phyloP scores from a whole-genome alignment of 1,139 yeast species.

The Candida sojae region DNA sequence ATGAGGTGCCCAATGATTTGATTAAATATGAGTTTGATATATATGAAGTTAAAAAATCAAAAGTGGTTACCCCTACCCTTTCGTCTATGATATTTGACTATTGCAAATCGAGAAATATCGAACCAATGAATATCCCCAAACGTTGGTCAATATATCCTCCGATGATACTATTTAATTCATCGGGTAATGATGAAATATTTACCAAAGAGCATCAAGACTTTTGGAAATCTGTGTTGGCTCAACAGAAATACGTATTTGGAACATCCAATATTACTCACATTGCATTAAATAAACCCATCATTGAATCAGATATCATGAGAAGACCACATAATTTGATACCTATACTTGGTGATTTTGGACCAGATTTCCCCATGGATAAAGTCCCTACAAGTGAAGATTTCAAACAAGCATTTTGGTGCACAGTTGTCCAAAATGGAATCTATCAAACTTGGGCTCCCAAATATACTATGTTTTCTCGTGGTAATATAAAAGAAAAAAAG shows the following conservation, averaged over 20 bases:
- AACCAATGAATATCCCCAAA: constrained; percentile 36
- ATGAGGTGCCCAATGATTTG: constrained; percentile 8
- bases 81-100: constrained; percentile 7
- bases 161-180: constrained; percentile 53
- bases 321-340: constrained; percentile 62
- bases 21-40: constrained; percentile 6
- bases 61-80: constrained; percentile 3
- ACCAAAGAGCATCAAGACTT: constrained; percentile 18
- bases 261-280: constrained; percentile 49
- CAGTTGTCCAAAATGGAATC: constrained; percentile 70
- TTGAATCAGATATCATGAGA: constrained; percentile 56
- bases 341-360: constrained; percentile 68
- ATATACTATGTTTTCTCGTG: constrained; percentile 88
- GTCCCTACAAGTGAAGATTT: constrained; percentile 49
- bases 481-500: constrained; percentile 80
- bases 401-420: constrained; percentile 68
- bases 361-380: constrained; percentile 28
- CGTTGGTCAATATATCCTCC: constrained; percentile 71
- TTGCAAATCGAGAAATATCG: background rate
- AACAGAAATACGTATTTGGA: constrained; percentile 14
- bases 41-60: constrained; percentile 1
- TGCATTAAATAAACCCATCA: constrained; percentile 72
- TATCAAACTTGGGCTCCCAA: constrained; percentile 82
- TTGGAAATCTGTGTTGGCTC: constrained; percentile 23
- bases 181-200: constrained; percentile 15